A percentile compares a stretch with the other conserved stretches of the same genome.
These are phyloP conservation scores for Durotheca rogersii DNA, from an alignment of 495 filamentous ascomycete species.

Conservation along the genomic window DNA sequence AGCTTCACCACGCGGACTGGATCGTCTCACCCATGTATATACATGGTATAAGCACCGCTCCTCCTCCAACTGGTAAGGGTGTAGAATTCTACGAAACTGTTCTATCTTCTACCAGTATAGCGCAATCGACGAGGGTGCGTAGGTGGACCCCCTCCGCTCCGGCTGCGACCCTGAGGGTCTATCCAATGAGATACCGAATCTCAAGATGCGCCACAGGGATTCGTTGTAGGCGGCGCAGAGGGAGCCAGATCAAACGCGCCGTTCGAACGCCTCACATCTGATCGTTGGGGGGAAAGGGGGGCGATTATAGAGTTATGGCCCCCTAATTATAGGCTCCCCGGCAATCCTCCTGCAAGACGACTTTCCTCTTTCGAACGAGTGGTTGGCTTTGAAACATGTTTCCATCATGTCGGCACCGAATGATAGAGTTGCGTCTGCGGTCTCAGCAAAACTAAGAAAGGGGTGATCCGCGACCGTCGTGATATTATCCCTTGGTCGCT, in stretches of 20 bases:
- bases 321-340: constrained; percentile 12
- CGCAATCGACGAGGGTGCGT: too few species aligned
- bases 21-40: too few species aligned
- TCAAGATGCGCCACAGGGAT: neutral
- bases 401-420: constrained; percentile 3
- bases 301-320: neutral
- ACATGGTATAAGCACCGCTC: too few species aligned
- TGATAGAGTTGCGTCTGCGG: neutral
- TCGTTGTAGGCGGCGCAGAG: neutral
- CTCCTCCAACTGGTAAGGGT: too few species aligned
- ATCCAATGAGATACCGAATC: neutral
- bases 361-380: neutral
- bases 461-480: neutral
- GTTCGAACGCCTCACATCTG: too few species aligned
- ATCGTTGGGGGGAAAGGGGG: too few species aligned
- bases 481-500: too few species aligned
- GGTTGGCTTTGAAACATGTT: constrained; percentile 17
- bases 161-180: neutral
- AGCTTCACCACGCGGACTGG: too few species aligned
- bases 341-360: constrained; percentile 13
- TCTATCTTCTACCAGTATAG: too few species aligned
- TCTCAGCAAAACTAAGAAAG: neutral
- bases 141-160: too few species aligned
- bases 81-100: too few species aligned
- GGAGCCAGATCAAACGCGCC: too few species aligned